These are phyloP conservation scores for Mytilinidion resinicola DNA, from an alignment of 495 filamentous ascomycete genomes.

Conservation along the genomic window DNA sequence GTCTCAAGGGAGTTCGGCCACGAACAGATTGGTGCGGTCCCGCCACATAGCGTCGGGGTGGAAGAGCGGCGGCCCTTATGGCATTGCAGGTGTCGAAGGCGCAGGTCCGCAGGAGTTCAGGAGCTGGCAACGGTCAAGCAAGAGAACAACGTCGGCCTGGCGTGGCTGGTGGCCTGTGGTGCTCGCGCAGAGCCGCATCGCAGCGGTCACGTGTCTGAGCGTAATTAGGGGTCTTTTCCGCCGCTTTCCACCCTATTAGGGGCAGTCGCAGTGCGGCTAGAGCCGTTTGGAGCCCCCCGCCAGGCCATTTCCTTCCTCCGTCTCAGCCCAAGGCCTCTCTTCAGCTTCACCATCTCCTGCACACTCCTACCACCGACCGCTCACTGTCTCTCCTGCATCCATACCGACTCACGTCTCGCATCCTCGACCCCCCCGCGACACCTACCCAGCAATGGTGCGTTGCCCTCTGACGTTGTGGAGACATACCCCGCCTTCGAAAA, in stretches of 20 bases:
- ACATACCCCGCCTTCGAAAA: constrained; percentile 27
- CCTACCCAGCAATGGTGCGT: constrained; percentile 24
- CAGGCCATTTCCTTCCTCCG: too few species aligned
- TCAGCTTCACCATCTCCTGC: constrained; percentile 6
- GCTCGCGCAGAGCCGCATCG: too few species aligned
- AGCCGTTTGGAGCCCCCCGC: too few species aligned
- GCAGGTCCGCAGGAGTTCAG: background rate
- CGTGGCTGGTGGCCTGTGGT: too few species aligned
- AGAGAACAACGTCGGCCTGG: too few species aligned
- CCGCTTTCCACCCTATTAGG: too few species aligned
- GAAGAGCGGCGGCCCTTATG: constrained; percentile 9
- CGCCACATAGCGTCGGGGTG: constrained; percentile 69
- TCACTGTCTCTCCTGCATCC: background rate
- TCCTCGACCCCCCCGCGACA: background rate
- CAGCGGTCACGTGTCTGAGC: too few species aligned
- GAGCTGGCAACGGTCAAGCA: too few species aligned
- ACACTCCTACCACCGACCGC: background rate
- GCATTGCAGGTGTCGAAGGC: constrained; percentile 15
- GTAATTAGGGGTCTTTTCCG: too few species aligned
- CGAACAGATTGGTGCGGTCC: constrained; percentile 95
- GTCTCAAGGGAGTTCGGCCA: constrained; percentile 3
- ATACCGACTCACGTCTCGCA: background rate
- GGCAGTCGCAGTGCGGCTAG: too few species aligned
- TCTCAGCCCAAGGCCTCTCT: background rate
- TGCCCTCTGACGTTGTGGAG: constrained; percentile 7